Base-by-base conservation (phyloP, 1,284 basidiomycete genomes). In the Veloporphyrellus conicus region DNA sequence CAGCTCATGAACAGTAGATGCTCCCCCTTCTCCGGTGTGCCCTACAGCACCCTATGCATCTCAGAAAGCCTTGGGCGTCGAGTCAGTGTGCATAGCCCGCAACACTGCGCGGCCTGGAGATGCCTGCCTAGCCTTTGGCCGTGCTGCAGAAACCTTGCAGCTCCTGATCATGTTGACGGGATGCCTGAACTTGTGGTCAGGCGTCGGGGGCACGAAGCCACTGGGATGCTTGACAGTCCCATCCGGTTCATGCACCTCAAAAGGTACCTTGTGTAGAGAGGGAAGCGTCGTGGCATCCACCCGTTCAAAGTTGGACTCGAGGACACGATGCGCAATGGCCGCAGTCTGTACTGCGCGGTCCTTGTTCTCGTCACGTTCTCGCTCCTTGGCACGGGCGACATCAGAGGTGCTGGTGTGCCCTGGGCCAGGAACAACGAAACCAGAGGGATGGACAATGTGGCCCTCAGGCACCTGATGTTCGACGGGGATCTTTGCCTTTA, bases 121-220 rank as follows among this genome's bases (percentile, higher is more conserved):
- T 3, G 45, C 34, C 18, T 54, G 56, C 25, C 51, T 45, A 4
- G 22, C 39, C 12, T 23, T 47, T 22, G 43, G 59, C 28, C 50
- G 53, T 12, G 41, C 37, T 6, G 31, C 22, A 25, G 58, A 42
- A 5, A 45, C 46, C 37, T 58, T 54, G 32, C 57, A 46, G 22
- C 57, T 61, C 40, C 59, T 36, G n/a, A 58, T 52, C 23, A 37
- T 33, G 19, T 34, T 40, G 45, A 50, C 62, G 2, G 27, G 34
- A 28, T 61, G 34, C 34, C 52, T 63, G 43, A 69, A 71, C n/a
- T 60, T 58, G 47, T 68, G 54, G 22, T 58, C 60, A 25, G 70
- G 61, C 5, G 68, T 70, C 8, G 70, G 69, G 1, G 69, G 69
- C 2, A 64, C 58, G 47, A 70, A 71, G 1, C 70, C 70, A 32